Base-by-base conservation (phyloP, 345 rosid species). In the Zanthoxylum bungeanum region DNA sequence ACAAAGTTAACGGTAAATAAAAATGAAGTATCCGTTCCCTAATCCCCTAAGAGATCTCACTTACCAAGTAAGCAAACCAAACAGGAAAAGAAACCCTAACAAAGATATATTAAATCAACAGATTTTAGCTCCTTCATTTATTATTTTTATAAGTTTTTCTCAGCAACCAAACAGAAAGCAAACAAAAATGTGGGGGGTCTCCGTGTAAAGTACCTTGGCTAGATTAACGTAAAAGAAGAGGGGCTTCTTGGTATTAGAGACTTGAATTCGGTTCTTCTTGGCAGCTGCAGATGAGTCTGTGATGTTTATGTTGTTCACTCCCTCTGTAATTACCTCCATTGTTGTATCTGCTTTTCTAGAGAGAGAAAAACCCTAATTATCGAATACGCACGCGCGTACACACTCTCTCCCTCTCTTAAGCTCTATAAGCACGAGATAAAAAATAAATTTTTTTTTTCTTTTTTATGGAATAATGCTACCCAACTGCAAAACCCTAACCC, bases 211-310 rank as follows among this genome's bases (percentile, higher is more conserved):
- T 3, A 85, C 89, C 93, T 89, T 89, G 80, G 92, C 90, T 80
- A 89, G 91, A 72, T 89, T 87, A 68, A 87, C 94, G 39, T 87
- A 89, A 87, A 89, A 89, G 77, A 87, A 89, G 64, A 86, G 88
- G 21, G 91, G 93, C 47, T 85, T 87, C 66, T 87, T 85, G 71
- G 91, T 89, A 66, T 84, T 85, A 37, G 91, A 87, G 77, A 89
- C 93, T 83, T 89, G 93, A 64, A 89, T 87, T 36, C 93, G 79
- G 78, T 87, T 89, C 80, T 82, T 89, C 82, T 82, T 85, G 80
- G 47, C 78, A 4, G 64, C 8, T 5, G 77, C 73, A 51, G 76
- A 46, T 2, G 65, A 49, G 74, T 83, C 83, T 42, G 70, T n/a
- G 71, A 79, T 72, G 79, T 62, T 79, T 64, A 79, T 44, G 74